phyloP scores from a whole-genome alignment of 2,329 filamentous ascomycete genomes.

The Fusarium sterilihyphosum region DNA sequence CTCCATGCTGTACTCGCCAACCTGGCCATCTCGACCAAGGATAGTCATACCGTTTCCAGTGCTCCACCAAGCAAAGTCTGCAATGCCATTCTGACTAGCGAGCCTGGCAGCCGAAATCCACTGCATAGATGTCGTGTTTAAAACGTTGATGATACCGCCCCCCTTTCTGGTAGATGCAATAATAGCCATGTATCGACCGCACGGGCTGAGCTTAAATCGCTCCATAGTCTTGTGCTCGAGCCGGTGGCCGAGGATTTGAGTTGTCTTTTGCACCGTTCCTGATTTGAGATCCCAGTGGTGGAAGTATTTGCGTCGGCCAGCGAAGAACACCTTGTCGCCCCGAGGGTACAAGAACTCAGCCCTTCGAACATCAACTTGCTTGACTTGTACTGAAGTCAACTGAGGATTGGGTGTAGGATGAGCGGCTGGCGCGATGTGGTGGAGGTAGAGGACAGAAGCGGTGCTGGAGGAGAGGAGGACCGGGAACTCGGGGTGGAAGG shows the following conservation, averaged over 20 bases:
- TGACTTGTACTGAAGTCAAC: slow-evolving; percentile 88
- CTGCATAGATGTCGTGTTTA: slow-evolving; percentile 82
- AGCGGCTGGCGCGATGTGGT: slow-evolving; percentile 83
- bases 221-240: slow-evolving; percentile 93
- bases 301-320: slow-evolving; percentile 89
- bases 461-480: slow-evolving; percentile 90
- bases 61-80: slow-evolving; percentile 94
- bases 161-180: slow-evolving; percentile 84
- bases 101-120: slow-evolving; percentile 87
- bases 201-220: slow-evolving; percentile 85
- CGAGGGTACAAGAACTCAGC: slow-evolving; percentile 80
- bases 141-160: slow-evolving; percentile 86
- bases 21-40: slow-evolving; percentile 85
- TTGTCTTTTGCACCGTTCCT: slow-evolving; percentile 84
- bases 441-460: slow-evolving; percentile 85
- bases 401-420: slow-evolving; percentile 85
- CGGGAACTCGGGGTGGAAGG: slow-evolving; percentile 89
- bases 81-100: slow-evolving; percentile 83
- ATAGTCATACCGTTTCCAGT: slow-evolving; percentile 84
- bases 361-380: slow-evolving; percentile 82
- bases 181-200: slow-evolving; percentile 86
- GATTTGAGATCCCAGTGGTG: slow-evolving; percentile 91
- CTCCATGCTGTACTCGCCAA: slow-evolving; percentile 86
- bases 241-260: slow-evolving; percentile 76
- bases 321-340: slow-evolving; percentile 85